Evolutionary conservation across 2,329 filamentous ascomycete genomes (phyloP), one percentile per base, ranked within the genome.

Genomic region (Aureobasidium sp.): DNA sequence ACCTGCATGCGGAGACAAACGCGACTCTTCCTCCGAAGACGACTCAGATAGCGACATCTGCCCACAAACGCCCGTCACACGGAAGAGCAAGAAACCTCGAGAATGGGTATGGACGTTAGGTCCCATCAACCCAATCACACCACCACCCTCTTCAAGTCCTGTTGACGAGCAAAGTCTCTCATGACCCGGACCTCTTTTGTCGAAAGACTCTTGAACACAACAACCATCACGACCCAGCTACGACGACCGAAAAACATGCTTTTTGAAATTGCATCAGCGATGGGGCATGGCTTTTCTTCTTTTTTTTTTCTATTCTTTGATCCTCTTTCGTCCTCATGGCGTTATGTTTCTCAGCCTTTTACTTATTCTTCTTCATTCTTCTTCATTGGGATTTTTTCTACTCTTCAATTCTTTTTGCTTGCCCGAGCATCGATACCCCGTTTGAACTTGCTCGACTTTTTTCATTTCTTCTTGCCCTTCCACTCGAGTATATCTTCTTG

Each of bases 31-130:
- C 21, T 21, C 80, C 27, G 74, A 79, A n/a, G 78, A 78, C 65
- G 76, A 78, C 30, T 59, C 57, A 27, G 69, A 72, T n/a, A 69
- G 69, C 16, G 70, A 74, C 47, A 78, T 77, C 2, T 76, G 73
- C 65, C 81, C 81, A 0, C 76, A 78, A 55, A 84, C 81, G 3
- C 81, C 82, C 4, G 75, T 81, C 16, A 79, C 81, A 25, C 77
- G 78, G 16, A 78, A 80, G 29, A 75, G 74, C 63, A 84, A 84
- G 68, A 75, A 79, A 42, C 77, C 77, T 30, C 71, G 82, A 21
- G 77, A 83, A 66, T 85, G 82, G 82, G 74, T 77, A 50, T 85
- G 82, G 82, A 85, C 82, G 1, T 70, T 85, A 10, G 80, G 78
- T 1, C 77, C 80, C 3, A 59, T 67, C 36, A 21, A 54, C 10